Evolutionary conservation across 805 yeast genomes (phyloP), one percentile per base, ranked within the genome.

Genomic region (Sugiyamaella americana): DNA sequence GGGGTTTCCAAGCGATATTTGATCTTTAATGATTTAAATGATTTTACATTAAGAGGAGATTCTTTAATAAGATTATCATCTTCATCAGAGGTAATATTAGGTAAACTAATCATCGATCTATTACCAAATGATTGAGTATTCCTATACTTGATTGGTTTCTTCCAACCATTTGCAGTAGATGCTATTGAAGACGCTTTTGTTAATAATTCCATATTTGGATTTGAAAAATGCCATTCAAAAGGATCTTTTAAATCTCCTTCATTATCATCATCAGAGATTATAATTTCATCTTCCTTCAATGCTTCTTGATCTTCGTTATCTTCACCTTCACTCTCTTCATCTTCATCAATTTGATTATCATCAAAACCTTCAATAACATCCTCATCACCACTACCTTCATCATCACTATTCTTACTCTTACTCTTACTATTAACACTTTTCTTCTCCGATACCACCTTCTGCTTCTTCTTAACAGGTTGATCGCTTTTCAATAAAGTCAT

Each of bases 211-310:
- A 46, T 54, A n/a, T 56, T 52, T 0, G 75, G 68, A 18, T 69
- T 65, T 41, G 80, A 82, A 63, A 84, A 89, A 62, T 89, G 98
- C 10, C 66, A 58, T 51, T 84, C 85, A 56, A 85, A 88, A 0
- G 95, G 86, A 65, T 91, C 96, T 5, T 64, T 60, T 8, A 54
- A 44, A 40, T 67, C 70, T 3, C 64, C 70, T 16, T 67, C 72
- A 40, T 64, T 63, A 16, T 65, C 72, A 41, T 64, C 66, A 20
- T 67, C 73, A 10, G 29, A 36, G 3, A 40, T 34, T 5, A 17
- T 24, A 26, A 40, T 40, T 20, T 53, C 61, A 3, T 52, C 58
- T 8, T 34, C 50, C 11, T 36, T 41, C 4, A 17, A 51, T 10
- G 41, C 53, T 30, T 44, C 71, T 6, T 29, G 40, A 3, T 49